A percentile compares a stretch with the other conserved stretches of the same genome.
Evolutionary conservation across 139 green algal genomes (phyloP).

Genomic region (Chlorella ohadii): DNA sequence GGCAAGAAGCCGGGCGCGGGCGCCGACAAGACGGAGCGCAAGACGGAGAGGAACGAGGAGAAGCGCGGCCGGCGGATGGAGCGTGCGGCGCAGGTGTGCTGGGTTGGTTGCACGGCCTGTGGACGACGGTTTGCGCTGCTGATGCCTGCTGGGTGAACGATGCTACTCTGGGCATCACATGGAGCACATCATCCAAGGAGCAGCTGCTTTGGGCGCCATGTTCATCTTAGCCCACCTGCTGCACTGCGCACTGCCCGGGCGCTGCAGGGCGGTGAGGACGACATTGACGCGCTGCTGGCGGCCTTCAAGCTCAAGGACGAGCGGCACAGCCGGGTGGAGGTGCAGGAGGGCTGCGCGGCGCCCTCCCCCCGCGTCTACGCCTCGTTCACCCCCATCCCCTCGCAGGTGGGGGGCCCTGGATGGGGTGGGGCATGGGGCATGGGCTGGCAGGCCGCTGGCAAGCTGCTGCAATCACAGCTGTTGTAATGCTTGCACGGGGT

Average conservation of each 20-base stretch:
- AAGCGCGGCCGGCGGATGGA: conserved; percentile 39
- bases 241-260: too few species aligned
- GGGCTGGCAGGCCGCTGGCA: too few species aligned
- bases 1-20: conserved; percentile 75
- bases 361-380: conserved; percentile 84
- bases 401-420: not conserved
- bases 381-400: conserved; percentile 48
- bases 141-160: too few species aligned
- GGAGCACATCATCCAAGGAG: too few species aligned
- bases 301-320: conserved; percentile 77
- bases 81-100: conserved; percentile 18
- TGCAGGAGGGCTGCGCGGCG: conserved; percentile 64
- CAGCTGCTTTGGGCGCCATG: too few species aligned
- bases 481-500: not conserved
- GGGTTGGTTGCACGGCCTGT: too few species aligned
- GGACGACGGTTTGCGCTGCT: too few species aligned
- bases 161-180: too few species aligned
- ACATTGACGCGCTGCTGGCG: conserved; percentile 68
- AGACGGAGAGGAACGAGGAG: conserved; percentile 87
- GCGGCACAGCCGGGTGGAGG: conserved; percentile 45
- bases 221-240: too few species aligned
- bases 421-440: not conserved
- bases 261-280: conserved; percentile 42
- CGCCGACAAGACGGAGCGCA: conserved; percentile 83
- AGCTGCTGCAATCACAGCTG: too few species aligned